Evolutionary conservation across 257 asterid genomes (phyloP).

Genomic region (Anisodus tanguticus): DNA sequence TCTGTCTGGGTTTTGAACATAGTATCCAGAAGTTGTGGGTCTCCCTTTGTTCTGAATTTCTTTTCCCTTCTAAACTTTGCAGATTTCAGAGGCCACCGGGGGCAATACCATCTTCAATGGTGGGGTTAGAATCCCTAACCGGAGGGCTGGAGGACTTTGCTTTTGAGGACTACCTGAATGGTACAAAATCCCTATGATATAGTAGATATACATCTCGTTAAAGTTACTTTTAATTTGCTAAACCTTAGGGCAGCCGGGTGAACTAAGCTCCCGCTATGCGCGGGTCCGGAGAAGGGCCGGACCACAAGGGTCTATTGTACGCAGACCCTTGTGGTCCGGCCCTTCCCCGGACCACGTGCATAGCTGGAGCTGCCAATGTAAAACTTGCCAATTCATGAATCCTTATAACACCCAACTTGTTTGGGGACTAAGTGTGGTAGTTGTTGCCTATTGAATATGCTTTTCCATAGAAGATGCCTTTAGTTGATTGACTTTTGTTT

Average conservation of each 20-base stretch:
- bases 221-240: background rate
- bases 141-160: conserved; percentile 79
- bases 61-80: conserved; percentile 35
- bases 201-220: background rate
- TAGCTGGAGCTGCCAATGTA: background rate
- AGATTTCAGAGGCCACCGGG: conserved; percentile 95
- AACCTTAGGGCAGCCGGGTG: no score
- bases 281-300: no score
- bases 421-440: background rate
- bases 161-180: conserved; percentile 81
- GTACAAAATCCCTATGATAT: conserved; percentile 39
- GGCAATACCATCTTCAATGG: conserved; percentile 77
- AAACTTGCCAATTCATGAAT: background rate
- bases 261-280: no score
- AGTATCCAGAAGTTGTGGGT: conserved; percentile 32
- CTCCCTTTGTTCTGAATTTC: background rate
- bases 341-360: no score
- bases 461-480: background rate
- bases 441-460: background rate
- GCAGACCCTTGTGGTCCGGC: no score
- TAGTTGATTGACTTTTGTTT: background rate
- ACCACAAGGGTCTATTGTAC: no score
- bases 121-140: conserved; percentile 81
- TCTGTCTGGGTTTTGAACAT: conserved; percentile 23
- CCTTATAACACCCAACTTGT: conserved; percentile 1